phyloP scores from a whole-genome alignment of 441 rosid species.

The Jatropha multifida region DNA sequence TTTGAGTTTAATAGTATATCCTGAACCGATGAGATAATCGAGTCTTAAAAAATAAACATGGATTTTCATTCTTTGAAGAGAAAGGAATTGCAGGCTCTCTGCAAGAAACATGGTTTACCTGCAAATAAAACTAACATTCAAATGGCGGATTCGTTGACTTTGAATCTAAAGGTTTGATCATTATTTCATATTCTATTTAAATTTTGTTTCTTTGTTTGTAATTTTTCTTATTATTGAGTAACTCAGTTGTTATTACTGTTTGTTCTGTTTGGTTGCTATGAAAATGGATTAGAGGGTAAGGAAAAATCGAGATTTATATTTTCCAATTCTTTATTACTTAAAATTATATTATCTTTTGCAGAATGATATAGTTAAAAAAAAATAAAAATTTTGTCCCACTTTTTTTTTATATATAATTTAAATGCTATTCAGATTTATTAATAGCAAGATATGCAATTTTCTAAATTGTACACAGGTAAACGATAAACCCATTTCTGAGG shows the following conservation, averaged over 20 bases:
- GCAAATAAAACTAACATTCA: slow-evolving; percentile 53
- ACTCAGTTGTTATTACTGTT: background rate
- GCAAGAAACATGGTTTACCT: slow-evolving; percentile 62
- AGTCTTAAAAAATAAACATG: slow-evolving; percentile 19
- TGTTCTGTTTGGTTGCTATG: slow-evolving; percentile 15
- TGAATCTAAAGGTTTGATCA: slow-evolving; percentile 36
- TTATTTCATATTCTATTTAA: too few species aligned
- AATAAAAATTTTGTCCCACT: too few species aligned
- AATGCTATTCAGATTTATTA: background rate
- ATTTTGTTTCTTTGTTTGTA: background rate
- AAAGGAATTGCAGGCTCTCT: slow-evolving; percentile 52
- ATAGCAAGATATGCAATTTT: background rate
- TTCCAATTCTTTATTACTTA: too few species aligned
- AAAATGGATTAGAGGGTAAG: background rate
- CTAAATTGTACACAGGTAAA: slow-evolving; percentile 21
- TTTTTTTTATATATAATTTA: too few species aligned
- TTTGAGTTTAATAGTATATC: too few species aligned
- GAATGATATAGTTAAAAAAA: too few species aligned
- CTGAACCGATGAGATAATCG: background rate
- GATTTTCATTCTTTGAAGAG: slow-evolving; percentile 54
- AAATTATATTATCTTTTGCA: too few species aligned
- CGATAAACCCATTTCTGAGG: slow-evolving; percentile 13
- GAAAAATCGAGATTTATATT: background rate
- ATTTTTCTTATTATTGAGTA: background rate
- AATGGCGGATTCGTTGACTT: slow-evolving; percentile 49